Evolutionary conservation across 1,284 basidiomycete genomes (phyloP), one percentile per base, ranked within the genome.

Genomic region (Ganoderma sp.): DNA sequence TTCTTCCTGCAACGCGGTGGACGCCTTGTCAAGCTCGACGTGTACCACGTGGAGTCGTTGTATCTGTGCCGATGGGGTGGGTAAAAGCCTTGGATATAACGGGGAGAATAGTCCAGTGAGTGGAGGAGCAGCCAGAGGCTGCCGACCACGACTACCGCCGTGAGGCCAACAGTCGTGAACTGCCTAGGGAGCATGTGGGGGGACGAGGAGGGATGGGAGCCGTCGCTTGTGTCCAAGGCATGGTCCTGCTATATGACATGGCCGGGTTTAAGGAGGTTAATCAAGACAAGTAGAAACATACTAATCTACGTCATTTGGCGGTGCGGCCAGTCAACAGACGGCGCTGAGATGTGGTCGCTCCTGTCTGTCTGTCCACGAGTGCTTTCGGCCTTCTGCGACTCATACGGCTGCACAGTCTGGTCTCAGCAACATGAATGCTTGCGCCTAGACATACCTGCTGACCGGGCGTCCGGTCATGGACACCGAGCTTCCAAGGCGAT

Each of bases 1-100:
- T 74, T 71, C 28, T 67, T 66, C 37, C 75, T 64, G 15, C 61
- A 67, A 22, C 70, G 67, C 8, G 65, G n/a, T 22, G n/a, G n/a
- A 50, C 14, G 48, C 12, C 48, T 25, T 12, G 10, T 37, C 8
- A 43, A 3, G 22, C 48, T 52, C 43, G 25, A 48, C 19, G 14
- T 32, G 9, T 50, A 25, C 45, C 28, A 50, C 5, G 2, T 22
- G 50, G 32, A 32, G 19, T 39, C 34, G 56, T 58, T 12, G 17
- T 58, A 19, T 12, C 19, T 19, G 34, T n/a, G 7, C 34, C 34
- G 17, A 3, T 34, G 50, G 15, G 70, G 57, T 15, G 66, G 68
- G 28, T 66, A 68, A 19, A 54, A 32, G 3, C 45, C 43, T 25
- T 39, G 52, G 8, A 64, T 48, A 2, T 19, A 7, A 22, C 57